phyloP scores from a whole-genome alignment of 352 stramenopile species.

The Saprolegnia diclina region DNA sequence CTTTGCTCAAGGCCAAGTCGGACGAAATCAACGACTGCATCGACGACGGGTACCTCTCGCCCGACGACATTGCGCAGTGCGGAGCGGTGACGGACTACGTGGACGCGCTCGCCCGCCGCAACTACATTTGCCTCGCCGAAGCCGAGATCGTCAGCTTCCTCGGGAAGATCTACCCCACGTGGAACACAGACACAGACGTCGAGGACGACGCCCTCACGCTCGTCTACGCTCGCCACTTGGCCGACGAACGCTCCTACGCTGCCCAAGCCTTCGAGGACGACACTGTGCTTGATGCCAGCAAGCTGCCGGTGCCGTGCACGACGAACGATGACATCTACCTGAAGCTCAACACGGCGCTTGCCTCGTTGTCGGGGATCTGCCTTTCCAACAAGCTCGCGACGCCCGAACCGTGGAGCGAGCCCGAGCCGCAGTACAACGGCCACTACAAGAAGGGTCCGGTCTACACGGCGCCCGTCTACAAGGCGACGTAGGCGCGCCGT shows the following conservation, averaged over 20 bases:
- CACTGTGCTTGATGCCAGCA: too few species aligned
- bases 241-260: conserved; percentile 17
- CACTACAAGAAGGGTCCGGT: not conserved
- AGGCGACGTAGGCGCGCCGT: not conserved
- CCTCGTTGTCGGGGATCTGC: not conserved
- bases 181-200: not conserved
- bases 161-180: not conserved
- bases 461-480: conserved; percentile 1
- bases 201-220: conserved; percentile 9
- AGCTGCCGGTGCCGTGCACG: not conserved
- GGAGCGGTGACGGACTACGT: not conserved
- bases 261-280: not conserved
- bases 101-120: conserved; percentile 2
- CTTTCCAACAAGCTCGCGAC: not conserved
- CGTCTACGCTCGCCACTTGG: conserved; percentile 23
- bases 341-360: not conserved
- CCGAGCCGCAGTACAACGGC: not conserved
- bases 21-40: conserved; percentile 29
- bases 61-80: conserved; percentile 63
- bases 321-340: not conserved
- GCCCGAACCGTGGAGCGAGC: not conserved
- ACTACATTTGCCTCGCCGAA: conserved; percentile 25
- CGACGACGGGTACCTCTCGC: conserved; percentile 76
- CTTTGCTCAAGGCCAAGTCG: not conserved
- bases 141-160: conserved; percentile 18